Conservation (phyloP, 352 stramenopile genomes). For the Globisporangium alternatum region DNA sequence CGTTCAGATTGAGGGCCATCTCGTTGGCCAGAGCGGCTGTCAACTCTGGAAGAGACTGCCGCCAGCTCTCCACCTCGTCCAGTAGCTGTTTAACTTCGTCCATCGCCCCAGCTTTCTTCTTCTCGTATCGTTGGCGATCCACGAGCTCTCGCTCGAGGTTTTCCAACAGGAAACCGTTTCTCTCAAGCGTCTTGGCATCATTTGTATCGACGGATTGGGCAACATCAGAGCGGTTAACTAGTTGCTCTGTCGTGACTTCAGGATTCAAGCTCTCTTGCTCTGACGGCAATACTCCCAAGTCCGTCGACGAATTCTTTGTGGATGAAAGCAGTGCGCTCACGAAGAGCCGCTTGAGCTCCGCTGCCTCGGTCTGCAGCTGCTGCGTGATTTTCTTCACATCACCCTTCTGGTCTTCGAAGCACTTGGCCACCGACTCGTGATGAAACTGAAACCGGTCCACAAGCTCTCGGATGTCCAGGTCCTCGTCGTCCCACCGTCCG, state of each 20-base stretch:
- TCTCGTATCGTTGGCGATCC: slow-evolving; percentile 20
- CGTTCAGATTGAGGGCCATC: slow-evolving; percentile 23
- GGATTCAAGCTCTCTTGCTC: slow-evolving; percentile 15
- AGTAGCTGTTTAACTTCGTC: slow-evolving; percentile 22
- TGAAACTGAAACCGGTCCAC: slow-evolving; percentile 75
- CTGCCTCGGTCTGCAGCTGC: slow-evolving; percentile 60
- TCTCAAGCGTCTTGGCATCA: slow-evolving; percentile 4
- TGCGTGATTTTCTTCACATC: slow-evolving; percentile 60
- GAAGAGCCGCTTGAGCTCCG: slow-evolving; percentile 69
- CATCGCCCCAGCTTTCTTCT: slow-evolving; percentile 13
- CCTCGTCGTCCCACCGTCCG: slow-evolving; percentile 69
- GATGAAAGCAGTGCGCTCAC: slow-evolving; percentile 47
- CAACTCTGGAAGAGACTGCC: slow-evolving; percentile 24
- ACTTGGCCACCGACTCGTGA: slow-evolving; percentile 72
- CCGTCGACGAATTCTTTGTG: neutral
- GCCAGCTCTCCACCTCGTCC: slow-evolving; percentile 40
- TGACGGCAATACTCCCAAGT: neutral
- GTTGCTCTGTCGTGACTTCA: slow-evolving; percentile 8
- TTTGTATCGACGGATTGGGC: neutral
- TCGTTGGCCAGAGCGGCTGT: slow-evolving; percentile 32
- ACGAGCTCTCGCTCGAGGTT: slow-evolving; percentile 39
- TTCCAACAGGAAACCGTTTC: slow-evolving; percentile 38
- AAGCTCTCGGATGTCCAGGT: slow-evolving; percentile 68
- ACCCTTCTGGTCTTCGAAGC: slow-evolving; percentile 69
- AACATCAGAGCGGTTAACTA: neutral